These are phyloP conservation scores for Claviceps sp. DNA, from an alignment of 2,329 filamentous ascomycete genomes.

Conservation along the genomic window DNA sequence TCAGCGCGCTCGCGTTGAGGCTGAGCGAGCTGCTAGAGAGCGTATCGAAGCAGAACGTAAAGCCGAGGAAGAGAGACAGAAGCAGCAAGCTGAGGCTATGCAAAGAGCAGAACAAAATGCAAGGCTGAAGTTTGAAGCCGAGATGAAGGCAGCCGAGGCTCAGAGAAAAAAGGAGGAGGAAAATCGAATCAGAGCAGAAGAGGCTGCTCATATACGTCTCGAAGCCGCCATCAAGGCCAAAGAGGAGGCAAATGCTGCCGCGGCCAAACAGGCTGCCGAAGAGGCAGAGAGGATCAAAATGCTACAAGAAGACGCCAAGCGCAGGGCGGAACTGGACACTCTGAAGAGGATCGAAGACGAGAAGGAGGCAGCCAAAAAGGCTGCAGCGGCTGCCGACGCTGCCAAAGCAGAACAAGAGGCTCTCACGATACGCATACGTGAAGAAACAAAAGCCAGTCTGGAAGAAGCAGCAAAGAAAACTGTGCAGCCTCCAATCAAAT, in stretches of 20 bases:
- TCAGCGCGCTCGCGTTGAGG: constrained; percentile 31
- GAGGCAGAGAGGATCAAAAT: constrained; percentile 27
- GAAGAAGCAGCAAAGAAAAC: constrained; percentile 37
- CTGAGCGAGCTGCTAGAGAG: constrained; percentile 28
- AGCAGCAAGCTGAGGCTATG: constrained; percentile 21
- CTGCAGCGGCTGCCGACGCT: constrained; percentile 27
- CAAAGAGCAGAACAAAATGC: constrained; percentile 24
- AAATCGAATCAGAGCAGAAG: constrained; percentile 30
- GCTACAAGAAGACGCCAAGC: constrained; percentile 25
- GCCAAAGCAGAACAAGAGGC: constrained; percentile 48
- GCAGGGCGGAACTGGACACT: constrained; percentile 25
- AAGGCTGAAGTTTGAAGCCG: constrained; percentile 24
- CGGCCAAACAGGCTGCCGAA: constrained; percentile 27
- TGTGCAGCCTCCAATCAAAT: constrained; percentile 65
- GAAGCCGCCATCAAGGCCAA: constrained; percentile 29
- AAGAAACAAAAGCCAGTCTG: constrained; percentile 37
- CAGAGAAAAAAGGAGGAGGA: constrained; percentile 27
- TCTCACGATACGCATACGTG: constrained; percentile 41
- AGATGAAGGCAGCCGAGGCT: constrained; percentile 30
- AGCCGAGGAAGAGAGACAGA: constrained; percentile 32
- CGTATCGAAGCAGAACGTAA: constrained; percentile 32
- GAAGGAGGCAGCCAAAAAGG: constrained; percentile 26
- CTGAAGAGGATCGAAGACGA: constrained; percentile 27
- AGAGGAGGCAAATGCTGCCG: constrained; percentile 28
- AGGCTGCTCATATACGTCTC: constrained; percentile 28